Evolutionary conservation across 179 eudicot species (phyloP), one percentile per base, ranked within the genome.

Genomic region (Spinacia oleracea): DNA sequence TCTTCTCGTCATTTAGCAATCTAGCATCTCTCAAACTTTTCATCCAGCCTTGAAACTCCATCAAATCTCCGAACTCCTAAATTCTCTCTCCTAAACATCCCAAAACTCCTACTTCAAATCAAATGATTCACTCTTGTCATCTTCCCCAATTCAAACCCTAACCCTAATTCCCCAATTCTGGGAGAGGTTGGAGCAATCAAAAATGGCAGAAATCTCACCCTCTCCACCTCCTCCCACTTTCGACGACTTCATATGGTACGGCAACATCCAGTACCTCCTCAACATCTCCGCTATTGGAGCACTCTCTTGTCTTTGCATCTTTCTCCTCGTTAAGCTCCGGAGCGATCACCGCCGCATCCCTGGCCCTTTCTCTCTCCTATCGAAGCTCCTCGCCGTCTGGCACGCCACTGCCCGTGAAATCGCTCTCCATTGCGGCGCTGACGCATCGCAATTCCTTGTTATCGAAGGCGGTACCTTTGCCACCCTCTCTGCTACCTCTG

Each of bases 361-460:
- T 0, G 92, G 93, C 6, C 97, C 97, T 25, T 58, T 91, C 56
- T 94, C 98, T 70, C 84, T 91, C 74, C 62, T 82, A 29, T 80
- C 97, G 23, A 95, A 95, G 86, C 98, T 95, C 20, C 90, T 93
- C 46, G 94, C 97, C 56, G 97, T 91, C n/a, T 95, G 97, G 98
- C 95, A 93, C 79, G 95, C 98, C 77, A 87, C 97, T 68, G 84
- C 89, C 46, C 85, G 84, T 9, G 90, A 89, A 82, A 91, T 93
- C 81, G 91, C 91, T 21, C 86, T 85, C 72, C 92, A 93, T 76
- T 93, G 98, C 62, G 98, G 98, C 1, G 98, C 98, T 21, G 98
- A 95, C 46, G 95, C 98, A 1, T 97, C 98, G 5, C 98, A 95
- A 63, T 95, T 90, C 79, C 90, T 93, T 48, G 81, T 93, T 35